Evolutionary conservation across 163 green algal genomes (phyloP).

Genomic region (Scenedesmus sp.): DNA sequence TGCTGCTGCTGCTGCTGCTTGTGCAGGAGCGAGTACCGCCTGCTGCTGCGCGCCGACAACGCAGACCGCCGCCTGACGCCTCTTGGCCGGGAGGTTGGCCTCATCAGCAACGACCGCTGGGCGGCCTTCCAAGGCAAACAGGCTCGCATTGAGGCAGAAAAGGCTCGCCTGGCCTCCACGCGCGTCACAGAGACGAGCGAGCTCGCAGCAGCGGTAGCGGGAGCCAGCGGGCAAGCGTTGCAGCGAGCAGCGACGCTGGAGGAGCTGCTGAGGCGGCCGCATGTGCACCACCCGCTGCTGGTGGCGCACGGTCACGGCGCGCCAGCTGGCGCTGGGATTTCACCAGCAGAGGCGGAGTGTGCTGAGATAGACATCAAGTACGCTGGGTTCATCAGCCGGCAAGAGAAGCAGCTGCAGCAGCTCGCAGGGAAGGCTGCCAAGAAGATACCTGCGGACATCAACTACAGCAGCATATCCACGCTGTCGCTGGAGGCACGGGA

Average conservation of each 20-base stretch:
- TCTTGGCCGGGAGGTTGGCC: constrained; percentile 85
- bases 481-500: constrained; percentile 93
- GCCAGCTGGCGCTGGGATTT: neutral
- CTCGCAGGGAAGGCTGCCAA: constrained; percentile 74
- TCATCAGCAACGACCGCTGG: constrained; percentile 87
- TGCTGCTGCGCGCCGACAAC: constrained; percentile 96
- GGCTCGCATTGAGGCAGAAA: constrained; percentile 78
- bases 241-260: constrained; percentile 75
- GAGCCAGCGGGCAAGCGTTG: constrained; percentile 77
- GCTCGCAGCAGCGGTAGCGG: constrained; percentile 66
- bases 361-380: constrained; percentile 99
- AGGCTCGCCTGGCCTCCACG: constrained; percentile 65
- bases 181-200: constrained; percentile 58
- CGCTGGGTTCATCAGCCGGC: constrained; percentile 88
- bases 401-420: constrained; percentile 83
- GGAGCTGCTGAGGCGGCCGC: constrained; percentile 90
- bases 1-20: neutral
- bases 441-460: constrained; percentile 85
- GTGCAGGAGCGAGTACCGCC: constrained; percentile 92
- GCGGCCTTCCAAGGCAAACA: constrained; percentile 76
- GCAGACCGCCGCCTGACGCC: constrained; percentile 94
- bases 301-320: constrained; percentile 19
- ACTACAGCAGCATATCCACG: constrained; percentile 88
- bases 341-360: constrained; percentile 79
- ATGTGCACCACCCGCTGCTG: constrained; percentile 85